Evolutionary conservation across 805 yeast species (phyloP).

Genomic region (Candida insectalens): DNA sequence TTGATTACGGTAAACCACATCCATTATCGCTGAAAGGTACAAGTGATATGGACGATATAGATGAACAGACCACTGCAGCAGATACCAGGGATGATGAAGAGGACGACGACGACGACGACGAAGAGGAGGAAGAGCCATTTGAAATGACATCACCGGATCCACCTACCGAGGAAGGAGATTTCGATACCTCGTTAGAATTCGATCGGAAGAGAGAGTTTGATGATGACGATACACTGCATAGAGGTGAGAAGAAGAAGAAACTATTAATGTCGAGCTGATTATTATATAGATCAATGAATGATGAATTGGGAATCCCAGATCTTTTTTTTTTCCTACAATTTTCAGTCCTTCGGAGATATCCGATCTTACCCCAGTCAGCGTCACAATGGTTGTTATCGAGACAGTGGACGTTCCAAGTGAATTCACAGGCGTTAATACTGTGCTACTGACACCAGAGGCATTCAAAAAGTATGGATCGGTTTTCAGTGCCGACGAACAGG

Average conservation of each 20-base stretch:
- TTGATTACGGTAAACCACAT: slow-evolving; percentile 1
- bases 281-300: too few species aligned
- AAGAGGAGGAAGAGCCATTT: not conserved
- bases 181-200: not conserved
- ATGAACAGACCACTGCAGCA: too few species aligned
- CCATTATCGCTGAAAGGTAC: not conserved
- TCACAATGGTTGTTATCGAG: slow-evolving; percentile 1
- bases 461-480: slow-evolving; percentile 69
- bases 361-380: too few species aligned
- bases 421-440: not conserved
- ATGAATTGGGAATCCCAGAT: too few species aligned
- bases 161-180: not conserved
- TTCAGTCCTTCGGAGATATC: too few species aligned
- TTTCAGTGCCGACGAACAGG: slow-evolving; percentile 69
- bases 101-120: not conserved
- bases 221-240: too few species aligned
- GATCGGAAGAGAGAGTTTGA: too few species aligned
- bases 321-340: too few species aligned
- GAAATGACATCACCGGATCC: slow-evolving; percentile 1
- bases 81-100: not conserved
- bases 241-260: too few species aligned
- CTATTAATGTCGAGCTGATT: too few species aligned
- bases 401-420: not conserved
- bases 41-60: not conserved
- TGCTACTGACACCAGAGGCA: slow-evolving; percentile 45